phyloP scores from a whole-genome alignment of 2,329 filamentous ascomycete genomes.

The Myriosclerotinia scirpicola region DNA sequence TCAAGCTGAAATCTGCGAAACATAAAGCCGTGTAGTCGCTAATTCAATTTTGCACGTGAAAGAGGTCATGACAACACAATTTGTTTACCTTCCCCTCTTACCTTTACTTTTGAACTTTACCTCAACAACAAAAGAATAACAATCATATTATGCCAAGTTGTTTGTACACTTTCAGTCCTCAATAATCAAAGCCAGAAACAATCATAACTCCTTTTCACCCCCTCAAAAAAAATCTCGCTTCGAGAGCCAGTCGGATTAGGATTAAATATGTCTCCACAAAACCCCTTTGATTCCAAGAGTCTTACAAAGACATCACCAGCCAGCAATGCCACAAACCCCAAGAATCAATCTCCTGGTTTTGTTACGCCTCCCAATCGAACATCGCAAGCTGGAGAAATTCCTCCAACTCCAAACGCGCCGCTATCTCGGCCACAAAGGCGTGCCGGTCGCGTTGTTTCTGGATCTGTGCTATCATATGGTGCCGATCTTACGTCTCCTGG shows the following conservation, averaged over 20 bases:
- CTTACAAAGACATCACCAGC: neutral
- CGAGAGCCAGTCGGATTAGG: neutral
- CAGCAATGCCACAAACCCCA: rapidly evolving
- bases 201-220: too few relatives aligned
- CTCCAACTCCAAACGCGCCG: too few relatives aligned
- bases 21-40: neutral
- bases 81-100: neutral
- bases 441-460: too few relatives aligned
- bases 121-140: neutral
- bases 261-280: neutral
- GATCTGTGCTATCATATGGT: too few relatives aligned
- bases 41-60: neutral
- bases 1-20: neutral
- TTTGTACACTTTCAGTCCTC: too few relatives aligned
- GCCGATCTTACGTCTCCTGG: too few relatives aligned
- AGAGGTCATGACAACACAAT: neutral
- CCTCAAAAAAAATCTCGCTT: neutral
- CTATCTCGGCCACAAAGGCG: neutral
- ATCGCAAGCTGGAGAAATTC: neutral
- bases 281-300: neutral
- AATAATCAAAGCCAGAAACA: neutral
- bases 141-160: neutral
- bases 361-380: neutral
- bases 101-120: neutral
- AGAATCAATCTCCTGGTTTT: too few relatives aligned